These are phyloP conservation scores for Cyberlindnera amylophila DNA, from an alignment of 805 yeast species.

Conservation along the genomic window DNA sequence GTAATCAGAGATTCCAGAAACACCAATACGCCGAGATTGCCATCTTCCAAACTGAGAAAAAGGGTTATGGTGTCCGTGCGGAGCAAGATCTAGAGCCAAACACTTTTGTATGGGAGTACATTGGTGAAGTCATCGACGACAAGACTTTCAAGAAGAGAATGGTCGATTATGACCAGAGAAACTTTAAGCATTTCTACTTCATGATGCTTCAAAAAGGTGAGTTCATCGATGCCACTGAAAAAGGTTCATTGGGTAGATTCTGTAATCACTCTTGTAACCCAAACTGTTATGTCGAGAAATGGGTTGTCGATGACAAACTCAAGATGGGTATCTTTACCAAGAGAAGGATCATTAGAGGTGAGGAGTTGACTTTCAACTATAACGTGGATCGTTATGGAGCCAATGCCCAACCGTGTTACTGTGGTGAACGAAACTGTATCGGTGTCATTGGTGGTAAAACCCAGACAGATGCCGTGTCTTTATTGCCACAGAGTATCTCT, in stretches of 20 bases:
- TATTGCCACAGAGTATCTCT: slow-evolving; percentile 77
- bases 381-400: slow-evolving; percentile 97
- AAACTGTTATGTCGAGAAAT: slow-evolving; percentile 90
- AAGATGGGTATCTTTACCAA: slow-evolving; percentile 95
- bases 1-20: slow-evolving; percentile 84
- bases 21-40: slow-evolving; percentile 70
- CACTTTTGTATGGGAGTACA: slow-evolving; percentile 84
- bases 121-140: slow-evolving; percentile 91
- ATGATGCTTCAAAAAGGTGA: slow-evolving; percentile 94
- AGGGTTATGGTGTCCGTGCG: slow-evolving; percentile 90
- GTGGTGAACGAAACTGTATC: slow-evolving; percentile 89
- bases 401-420: slow-evolving; percentile 87
- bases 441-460: slow-evolving; percentile 96
- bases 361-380: slow-evolving; percentile 79
- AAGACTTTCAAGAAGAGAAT: slow-evolving; percentile 67
- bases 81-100: slow-evolving; percentile 51
- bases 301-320: slow-evolving; percentile 90
- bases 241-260: slow-evolving; percentile 86
- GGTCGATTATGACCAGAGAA: slow-evolving; percentile 67
- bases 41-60: slow-evolving; percentile 75
- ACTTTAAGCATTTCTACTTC: slow-evolving; percentile 77
- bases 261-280: slow-evolving; percentile 96
- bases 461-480: slow-evolving; percentile 85
- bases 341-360: slow-evolving; percentile 66
- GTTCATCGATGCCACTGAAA: slow-evolving; percentile 89